A percentile compares a stretch with the other conserved stretches of the same genome.
Evolutionary conservation across 2,329 filamentous ascomycete genomes (phyloP).

Genomic region (Calonectria montana): DNA sequence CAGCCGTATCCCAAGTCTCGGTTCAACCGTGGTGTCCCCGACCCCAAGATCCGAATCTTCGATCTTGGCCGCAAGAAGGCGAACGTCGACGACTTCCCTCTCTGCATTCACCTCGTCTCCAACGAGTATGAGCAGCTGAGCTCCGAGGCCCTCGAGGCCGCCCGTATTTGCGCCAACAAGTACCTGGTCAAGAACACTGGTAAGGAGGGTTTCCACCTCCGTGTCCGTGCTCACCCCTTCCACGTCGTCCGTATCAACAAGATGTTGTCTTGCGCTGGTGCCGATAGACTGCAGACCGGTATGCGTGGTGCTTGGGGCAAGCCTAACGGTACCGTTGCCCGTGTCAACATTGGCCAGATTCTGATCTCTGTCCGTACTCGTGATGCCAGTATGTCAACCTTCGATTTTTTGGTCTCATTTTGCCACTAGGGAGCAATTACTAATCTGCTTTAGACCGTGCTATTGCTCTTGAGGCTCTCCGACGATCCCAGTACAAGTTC

Average conservation of each 20-base stretch:
- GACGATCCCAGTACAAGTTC: constrained; percentile 99
- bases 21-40: constrained; percentile 99
- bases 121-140: constrained; percentile 99
- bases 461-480: constrained; percentile 96
- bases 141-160: constrained; percentile 98
- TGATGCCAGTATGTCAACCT: constrained; percentile 78
- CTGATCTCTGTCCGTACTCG: constrained; percentile 96
- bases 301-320: constrained; percentile 99
- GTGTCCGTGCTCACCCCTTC: constrained; percentile 94
- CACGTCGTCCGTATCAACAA: constrained; percentile 99
- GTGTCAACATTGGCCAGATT: constrained; percentile 99
- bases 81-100: constrained; percentile 99
- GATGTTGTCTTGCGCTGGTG: constrained; percentile 99
- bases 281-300: constrained; percentile 99
- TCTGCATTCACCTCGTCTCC: constrained; percentile 98
- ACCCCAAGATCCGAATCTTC: constrained; percentile 94
- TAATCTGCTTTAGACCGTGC: constrained; percentile 74
- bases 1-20: constrained; percentile 99
- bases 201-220: constrained; percentile 81
- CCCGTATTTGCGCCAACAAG: constrained; percentile 99
- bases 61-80: constrained; percentile 99
- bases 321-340: constrained; percentile 98
- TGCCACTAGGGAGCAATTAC: constrained; percentile 31
- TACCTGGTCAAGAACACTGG: constrained; percentile 79
- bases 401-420: constrained; percentile 17